A percentile compares a stretch with the other conserved stretches of the same genome.
These are phyloP conservation scores for Ophiostoma ulmi DNA, from an alignment of 2,329 filamentous ascomycete genomes.

Conservation along the genomic window DNA sequence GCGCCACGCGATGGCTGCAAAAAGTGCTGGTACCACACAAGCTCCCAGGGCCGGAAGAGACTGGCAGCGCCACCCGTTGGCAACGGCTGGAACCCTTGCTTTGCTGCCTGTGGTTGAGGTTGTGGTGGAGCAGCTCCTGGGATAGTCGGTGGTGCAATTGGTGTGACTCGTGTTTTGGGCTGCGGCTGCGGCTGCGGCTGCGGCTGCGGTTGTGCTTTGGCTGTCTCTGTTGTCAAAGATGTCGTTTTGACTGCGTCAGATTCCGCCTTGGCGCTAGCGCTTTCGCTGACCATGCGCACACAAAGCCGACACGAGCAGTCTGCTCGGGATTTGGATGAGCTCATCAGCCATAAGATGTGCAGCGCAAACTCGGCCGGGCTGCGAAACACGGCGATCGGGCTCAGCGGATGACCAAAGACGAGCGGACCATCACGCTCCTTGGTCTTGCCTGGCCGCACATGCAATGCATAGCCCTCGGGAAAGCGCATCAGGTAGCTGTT, in stretches of 20 bases:
- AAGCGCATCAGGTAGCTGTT: constrained; percentile 28
- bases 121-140: not conserved
- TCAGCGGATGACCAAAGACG: constrained; percentile 28
- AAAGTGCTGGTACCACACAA: constrained; percentile 37
- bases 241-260: not conserved
- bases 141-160: not conserved
- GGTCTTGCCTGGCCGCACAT: constrained; percentile 26
- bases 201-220: not conserved
- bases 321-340: constrained; percentile 42
- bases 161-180: not conserved
- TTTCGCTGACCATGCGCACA: constrained; percentile 31
- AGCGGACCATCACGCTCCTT: constrained; percentile 58
- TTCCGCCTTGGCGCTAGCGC: not conserved
- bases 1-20: constrained; percentile 32
- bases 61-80: not conserved
- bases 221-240: not conserved
- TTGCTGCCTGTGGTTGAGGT: not conserved
- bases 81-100: not conserved
- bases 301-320: constrained; percentile 51
- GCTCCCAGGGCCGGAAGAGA: constrained; percentile 35
- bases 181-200: not conserved
- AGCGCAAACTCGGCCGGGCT: constrained; percentile 50
- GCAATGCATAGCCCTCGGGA: constrained; percentile 28
- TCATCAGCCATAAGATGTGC: constrained; percentile 49
- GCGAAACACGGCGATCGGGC: constrained; percentile 37